These are phyloP conservation scores for Pichia gijzeniarum DNA, from an alignment of 805 yeast species.

Conservation along the genomic window DNA sequence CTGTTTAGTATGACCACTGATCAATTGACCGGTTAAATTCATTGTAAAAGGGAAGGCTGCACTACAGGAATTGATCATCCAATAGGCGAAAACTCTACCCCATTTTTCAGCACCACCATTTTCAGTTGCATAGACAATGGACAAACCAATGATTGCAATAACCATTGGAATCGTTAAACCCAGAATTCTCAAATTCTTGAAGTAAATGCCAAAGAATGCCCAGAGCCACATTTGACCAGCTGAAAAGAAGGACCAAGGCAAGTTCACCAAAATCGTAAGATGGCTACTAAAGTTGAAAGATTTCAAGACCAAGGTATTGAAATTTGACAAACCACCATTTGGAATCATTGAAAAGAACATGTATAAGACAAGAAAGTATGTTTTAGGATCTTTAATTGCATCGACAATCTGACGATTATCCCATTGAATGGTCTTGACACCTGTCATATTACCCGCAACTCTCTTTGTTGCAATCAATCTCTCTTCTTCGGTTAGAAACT, in stretches of 20 bases:
- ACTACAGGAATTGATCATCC: slow-evolving; percentile 32
- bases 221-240: slow-evolving; percentile 19
- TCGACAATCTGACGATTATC: slow-evolving; percentile 42
- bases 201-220: slow-evolving; percentile 13
- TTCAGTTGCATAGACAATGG: slow-evolving; percentile 14
- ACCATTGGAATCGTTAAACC: slow-evolving; percentile 39
- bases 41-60: slow-evolving; percentile 28
- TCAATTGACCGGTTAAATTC: slow-evolving; percentile 29
- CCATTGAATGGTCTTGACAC: slow-evolving; percentile 37
- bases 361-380: slow-evolving; percentile 33
- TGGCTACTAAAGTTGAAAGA: slow-evolving; percentile 17
- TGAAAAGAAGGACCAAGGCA: slow-evolving; percentile 21
- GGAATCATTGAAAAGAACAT: slow-evolving; percentile 20
- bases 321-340: slow-evolving; percentile 20
- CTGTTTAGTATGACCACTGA: slow-evolving; percentile 47
- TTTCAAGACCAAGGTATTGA: slow-evolving; percentile 14
- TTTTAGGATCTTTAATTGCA: slow-evolving; percentile 39
- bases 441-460: slow-evolving; percentile 29
- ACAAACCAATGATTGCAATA: slow-evolving; percentile 30
- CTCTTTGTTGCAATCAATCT: slow-evolving; percentile 38
- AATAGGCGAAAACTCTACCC: slow-evolving; percentile 28
- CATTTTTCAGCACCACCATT: slow-evolving; percentile 21
- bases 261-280: slow-evolving; percentile 19
- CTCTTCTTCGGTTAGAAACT: slow-evolving; percentile 33
- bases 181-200: slow-evolving; percentile 21